Evolutionary conservation across 2,329 filamentous ascomycete species (phyloP).

Genomic region (Byssochlamys sp.): DNA sequence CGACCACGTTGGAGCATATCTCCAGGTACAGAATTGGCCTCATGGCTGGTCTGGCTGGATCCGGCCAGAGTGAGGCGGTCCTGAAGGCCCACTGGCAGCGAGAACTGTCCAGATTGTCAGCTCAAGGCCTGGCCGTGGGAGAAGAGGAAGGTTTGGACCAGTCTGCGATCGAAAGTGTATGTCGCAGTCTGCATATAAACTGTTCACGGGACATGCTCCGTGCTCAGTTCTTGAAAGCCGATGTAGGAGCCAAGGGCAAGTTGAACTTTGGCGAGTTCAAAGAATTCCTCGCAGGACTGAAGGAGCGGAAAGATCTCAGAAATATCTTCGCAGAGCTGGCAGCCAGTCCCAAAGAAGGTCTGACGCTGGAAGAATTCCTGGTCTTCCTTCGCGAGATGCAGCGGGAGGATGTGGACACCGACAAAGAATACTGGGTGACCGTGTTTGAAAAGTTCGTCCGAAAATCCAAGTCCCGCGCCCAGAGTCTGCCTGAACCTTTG

Average conservation of each 20-base stretch:
- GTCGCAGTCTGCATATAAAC: conserved; percentile 84
- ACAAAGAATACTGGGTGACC: conserved; percentile 57
- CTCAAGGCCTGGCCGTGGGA: conserved; percentile 30
- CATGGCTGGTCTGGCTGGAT: conserved; percentile 77
- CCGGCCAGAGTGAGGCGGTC: conserved; percentile 65
- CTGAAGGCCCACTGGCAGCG: conserved; percentile 76
- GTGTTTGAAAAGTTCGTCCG: conserved; percentile 63
- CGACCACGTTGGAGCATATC: conserved; percentile 70
- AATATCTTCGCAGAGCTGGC: conserved; percentile 59
- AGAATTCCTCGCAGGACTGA: conserved; percentile 71
- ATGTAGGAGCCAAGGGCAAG: conserved; percentile 52
- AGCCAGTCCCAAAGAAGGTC: conserved; percentile 50
- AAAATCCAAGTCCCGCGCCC: conserved; percentile 44
- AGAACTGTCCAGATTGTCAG: conserved; percentile 64
- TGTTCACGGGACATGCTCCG: conserved; percentile 66
- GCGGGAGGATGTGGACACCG: conserved; percentile 61
- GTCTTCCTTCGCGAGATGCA: conserved; percentile 65
- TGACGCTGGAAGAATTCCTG: conserved; percentile 66
- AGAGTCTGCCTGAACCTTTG: conserved; percentile 32
- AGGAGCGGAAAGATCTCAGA: conserved; percentile 71
- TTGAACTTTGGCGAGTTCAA: conserved; percentile 75
- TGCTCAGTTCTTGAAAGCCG: conserved; percentile 63
- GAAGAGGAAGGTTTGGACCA: conserved; percentile 67
- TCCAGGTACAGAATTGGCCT: conserved; percentile 77
- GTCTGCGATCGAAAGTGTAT: conserved; percentile 68